Conservation (phyloP, 2,329 filamentous ascomycete genomes). For the Thelonectria olida region DNA sequence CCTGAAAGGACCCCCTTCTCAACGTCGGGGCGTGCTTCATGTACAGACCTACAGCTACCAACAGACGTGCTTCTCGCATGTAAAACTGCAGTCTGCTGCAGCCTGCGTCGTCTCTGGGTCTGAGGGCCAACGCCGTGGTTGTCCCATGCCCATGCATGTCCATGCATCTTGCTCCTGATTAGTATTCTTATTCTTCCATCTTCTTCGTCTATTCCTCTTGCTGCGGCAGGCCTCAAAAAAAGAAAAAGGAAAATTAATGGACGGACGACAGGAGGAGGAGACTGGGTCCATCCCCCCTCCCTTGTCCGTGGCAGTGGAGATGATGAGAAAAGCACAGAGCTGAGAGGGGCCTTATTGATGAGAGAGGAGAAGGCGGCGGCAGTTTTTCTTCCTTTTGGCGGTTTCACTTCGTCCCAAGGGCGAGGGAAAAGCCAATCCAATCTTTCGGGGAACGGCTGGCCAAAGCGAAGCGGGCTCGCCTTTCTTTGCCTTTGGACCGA, state of each 20-base stretch:
- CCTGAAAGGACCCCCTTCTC: too few relatives aligned
- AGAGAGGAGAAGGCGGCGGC: too few relatives aligned
- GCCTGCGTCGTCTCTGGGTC: background rate
- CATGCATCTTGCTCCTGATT: background rate
- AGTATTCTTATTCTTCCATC: background rate
- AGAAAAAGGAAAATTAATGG: conserved; percentile 1
- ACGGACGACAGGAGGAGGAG: background rate
- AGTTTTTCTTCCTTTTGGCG: conserved; percentile 15
- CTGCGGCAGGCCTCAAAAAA: background rate
- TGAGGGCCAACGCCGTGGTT: conserved; percentile 5
- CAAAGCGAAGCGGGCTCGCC: conserved; percentile 5
- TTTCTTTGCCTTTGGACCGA: too few relatives aligned
- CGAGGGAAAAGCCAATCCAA: too few relatives aligned
- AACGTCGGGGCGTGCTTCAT: background rate
- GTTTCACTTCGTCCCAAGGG: conserved; percentile 33
- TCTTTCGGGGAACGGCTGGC: conserved; percentile 18
- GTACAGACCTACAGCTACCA: background rate
- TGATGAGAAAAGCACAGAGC: conserved; percentile 17
- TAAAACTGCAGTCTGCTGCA: too few relatives aligned
- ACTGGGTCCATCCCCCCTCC: background rate
- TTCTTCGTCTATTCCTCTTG: background rate
- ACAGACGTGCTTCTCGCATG: background rate
- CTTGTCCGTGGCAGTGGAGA: too few relatives aligned
- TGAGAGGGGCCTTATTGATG: conserved; percentile 8
- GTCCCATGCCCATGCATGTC: conserved; percentile 1